Evolutionary conservation across 768 basidiomycete genomes (phyloP), one percentile per base, ranked within the genome.

Genomic region (Hysterangium stoloniferum): DNA sequence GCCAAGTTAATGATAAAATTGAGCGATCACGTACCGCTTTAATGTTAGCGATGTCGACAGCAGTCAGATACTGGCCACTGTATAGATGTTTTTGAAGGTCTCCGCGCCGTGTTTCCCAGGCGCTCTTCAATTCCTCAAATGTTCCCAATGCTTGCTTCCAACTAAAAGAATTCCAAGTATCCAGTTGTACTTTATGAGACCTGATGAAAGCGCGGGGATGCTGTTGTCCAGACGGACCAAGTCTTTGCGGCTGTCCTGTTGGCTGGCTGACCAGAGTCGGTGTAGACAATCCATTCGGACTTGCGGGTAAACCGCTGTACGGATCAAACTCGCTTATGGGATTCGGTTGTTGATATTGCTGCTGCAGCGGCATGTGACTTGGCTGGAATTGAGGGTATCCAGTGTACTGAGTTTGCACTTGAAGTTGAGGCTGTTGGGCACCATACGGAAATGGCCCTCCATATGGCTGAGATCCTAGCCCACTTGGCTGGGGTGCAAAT

Each of bases 201-300:
- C 78, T 79, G 48, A 89, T 78, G 55, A 72, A 77, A 38, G 85
- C 77, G 34, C 84, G 77, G 0, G 87, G 87, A 57, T 90, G 87
- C 22, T 67, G 70, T 22, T 74, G 66, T 6, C 72, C 65, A 15
- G 3, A 36, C 45, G 19, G 54, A 25, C 17, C 33, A 8, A 35
- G 45, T 20, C 17, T 40, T 5, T 61, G 51, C 6, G 61, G 56
- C 58, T 61, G 37, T 53, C 22, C 37, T 58, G 57, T 29, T 57
- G 59, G 42, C 53, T 48, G 13, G 52, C 35, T 17, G 37, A 40
- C 48, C 56, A 57, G 28, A 17, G 4, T 19, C 40, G 35, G 38
- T 17, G 38, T 40, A 5, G 15, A 15, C 33, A 17, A 22, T 32
- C 19, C 20, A 17, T 37, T 48, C 38, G 47, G 27, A 22, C 28